Base-by-base conservation (phyloP, 2,329 filamentous ascomycete genomes). In the Mollisiaceae sp. region DNA sequence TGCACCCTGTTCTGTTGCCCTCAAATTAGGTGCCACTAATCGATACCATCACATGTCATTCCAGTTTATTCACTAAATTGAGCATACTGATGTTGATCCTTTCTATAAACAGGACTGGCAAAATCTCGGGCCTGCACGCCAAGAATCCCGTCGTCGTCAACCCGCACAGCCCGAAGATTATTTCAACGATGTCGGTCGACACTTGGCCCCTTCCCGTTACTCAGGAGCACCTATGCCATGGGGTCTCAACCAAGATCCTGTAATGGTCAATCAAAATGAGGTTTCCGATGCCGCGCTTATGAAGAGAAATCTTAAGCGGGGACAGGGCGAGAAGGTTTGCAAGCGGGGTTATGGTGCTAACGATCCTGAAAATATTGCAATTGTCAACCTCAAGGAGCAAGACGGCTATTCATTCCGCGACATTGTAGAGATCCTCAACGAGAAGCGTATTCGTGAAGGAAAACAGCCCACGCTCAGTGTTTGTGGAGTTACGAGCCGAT, bases 311-410 rank as follows among this genome's bases (percentile, higher is more conserved):
- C 55, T 75, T 2, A 63, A 57, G 2, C 67, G 69, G n/a, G 65
- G 62, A 8, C 59, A 65, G 0, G 60, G 58, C 15, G 65, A 67
- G 4, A 67, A 64, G 35, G 61, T 73, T 32, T 66, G 65, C 59
- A 72, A 72, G 62, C 65, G 74, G 38, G 72, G 67, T 38, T 72
- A 70, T 41, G 75, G 75, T 9, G 73, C 71, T 0, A 75, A 70
- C 24, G 74, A 77, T 38, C 75, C 75, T 0, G 75, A 75, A 47
- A 77, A 77, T 20, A 69, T 76, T 12, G 55, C 24, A 1, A 76
- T 77, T 43, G 72, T 77, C 62, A 71, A 76, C 18, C 45, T 74
- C 60, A 68, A 70, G 18, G 75, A 77, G 22, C 66, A 63, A 4
- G 55, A 68, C 2, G 56, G 58, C 12, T 24, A 67, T 32, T 45